phyloP scores from a whole-genome alignment of 2,329 filamentous ascomycete species.

The Ceratocystis cacaofunesta region DNA sequence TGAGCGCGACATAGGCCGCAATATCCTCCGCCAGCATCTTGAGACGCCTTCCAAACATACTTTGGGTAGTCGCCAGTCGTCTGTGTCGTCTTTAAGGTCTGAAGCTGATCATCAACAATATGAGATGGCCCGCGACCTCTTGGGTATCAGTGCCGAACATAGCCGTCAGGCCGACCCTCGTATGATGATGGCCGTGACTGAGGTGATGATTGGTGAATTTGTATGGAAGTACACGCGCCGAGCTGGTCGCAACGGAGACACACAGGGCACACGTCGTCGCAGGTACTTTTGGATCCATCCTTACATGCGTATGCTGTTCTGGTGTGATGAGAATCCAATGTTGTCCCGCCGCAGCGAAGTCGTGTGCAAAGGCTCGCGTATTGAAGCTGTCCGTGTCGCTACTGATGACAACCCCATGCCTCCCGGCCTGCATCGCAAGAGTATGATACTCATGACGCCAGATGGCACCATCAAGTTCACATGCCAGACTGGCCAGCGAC shows the following conservation, averaged over 20 bases:
- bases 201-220: constrained; percentile 99
- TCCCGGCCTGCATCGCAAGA: constrained; percentile 87
- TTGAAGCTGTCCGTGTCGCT: constrained; percentile 83
- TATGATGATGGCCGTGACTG: constrained; percentile 98
- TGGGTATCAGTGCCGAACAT: constrained; percentile 38
- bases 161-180: constrained; percentile 58
- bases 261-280: constrained; percentile 79
- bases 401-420: constrained; percentile 91
- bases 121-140: constrained; percentile 50
- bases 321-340: constrained; percentile 82
- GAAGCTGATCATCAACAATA: constrained; percentile 87
- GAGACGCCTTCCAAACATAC: constrained; percentile 16
- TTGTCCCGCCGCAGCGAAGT: constrained; percentile 62
- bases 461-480: constrained; percentile 87
- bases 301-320: constrained; percentile 91
- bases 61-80: constrained; percentile 51
- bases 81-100: constrained; percentile 87
- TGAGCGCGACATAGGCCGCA: constrained; percentile 15
- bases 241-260: constrained; percentile 61
- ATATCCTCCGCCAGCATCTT: constrained; percentile 3
- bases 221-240: constrained; percentile 98
- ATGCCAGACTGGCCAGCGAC: constrained; percentile 78
- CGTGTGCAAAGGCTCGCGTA: constrained; percentile 74
- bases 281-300: constrained; percentile 99
- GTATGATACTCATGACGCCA: constrained; percentile 75